Base-by-base conservation (phyloP, 2,329 filamentous ascomycete genomes). In the Colletotrichum zoysiae region DNA sequence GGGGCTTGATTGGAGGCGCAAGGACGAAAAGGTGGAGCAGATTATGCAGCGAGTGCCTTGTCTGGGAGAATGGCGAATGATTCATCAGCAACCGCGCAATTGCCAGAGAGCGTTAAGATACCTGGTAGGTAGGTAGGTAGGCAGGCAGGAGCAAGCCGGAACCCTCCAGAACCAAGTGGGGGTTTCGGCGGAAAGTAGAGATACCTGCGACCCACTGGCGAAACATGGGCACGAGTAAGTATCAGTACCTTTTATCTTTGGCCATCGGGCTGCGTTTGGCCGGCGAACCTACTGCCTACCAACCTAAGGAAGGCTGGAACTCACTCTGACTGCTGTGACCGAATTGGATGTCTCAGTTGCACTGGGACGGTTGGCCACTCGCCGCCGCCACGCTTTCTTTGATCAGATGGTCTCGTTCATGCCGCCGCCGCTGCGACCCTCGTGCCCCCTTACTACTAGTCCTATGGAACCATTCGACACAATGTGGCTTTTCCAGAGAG, bases 161-260 rank as follows among this genome's bases (percentile, higher is more conserved):
- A 83, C 78, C 79, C 80, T 82, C 81, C 81, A 83, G 81, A 83
- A 82, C 53, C 74, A 70, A 72, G 70, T 71, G 70, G 70, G 59
- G 33, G 40, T 53, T 63, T 60, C 48, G 60, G 16, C 2, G 26
- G 16, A 16, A 67, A 26, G 60, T 56, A 62, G 35, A 7, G 16
- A 55, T 69, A 72, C 70, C 9, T 61, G 46, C 14, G 18, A 5
- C 1, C 1, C 8, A 0, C 18, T 2, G 2, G 9, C 1, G 6
- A 5, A 61, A 5, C 5, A 1, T 1, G 0, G 0, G 0, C 4
- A 12, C 18, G 6, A 18, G 40, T 5, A 64, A 53, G 61, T 64
- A 56, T 33, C 18, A 14, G 26, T 35, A 72, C 70, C 20, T 62
- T 18, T 6, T 59, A 56, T 69, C 59, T 55, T 48, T 48, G 40